Percentiles rank a stretch among this genome's conserved stretches.
These are phyloP conservation scores for Mrakiaceae sp. DNA, from an alignment of 1,284 basidiomycete genomes.

Conservation along the genomic window DNA sequence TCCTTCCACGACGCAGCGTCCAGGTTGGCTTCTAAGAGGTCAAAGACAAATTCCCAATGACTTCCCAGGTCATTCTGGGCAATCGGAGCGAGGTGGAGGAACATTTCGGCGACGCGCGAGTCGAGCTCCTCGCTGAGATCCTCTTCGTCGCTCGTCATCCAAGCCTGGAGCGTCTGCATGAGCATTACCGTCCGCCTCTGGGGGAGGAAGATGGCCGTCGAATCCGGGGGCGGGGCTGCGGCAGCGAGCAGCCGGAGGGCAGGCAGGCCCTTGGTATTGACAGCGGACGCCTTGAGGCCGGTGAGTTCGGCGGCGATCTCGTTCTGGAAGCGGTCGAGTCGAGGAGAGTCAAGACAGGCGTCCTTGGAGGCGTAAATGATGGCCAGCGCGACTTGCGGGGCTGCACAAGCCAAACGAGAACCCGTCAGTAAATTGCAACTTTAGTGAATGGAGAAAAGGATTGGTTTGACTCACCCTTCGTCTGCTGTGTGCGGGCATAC, in stretches of 20 bases:
- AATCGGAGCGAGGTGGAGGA: slow-evolving; percentile 69
- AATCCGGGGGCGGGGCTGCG: slow-evolving; percentile 63
- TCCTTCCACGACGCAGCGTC: slow-evolving; percentile 61
- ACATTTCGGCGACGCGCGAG: slow-evolving; percentile 61
- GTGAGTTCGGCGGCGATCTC: slow-evolving; percentile 71
- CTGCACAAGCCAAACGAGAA: slow-evolving; percentile 34
- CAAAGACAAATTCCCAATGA: slow-evolving; percentile 89
- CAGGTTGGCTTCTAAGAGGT: slow-evolving; percentile 75
- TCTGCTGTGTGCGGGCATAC: slow-evolving; percentile 52
- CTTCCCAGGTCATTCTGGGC: slow-evolving; percentile 74
- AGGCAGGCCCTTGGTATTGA: slow-evolving; percentile 56
- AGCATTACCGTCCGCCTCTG: slow-evolving; percentile 79
- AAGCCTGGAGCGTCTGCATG: slow-evolving; percentile 71
- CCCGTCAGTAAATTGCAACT: neutral
- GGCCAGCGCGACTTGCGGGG: slow-evolving; percentile 53
- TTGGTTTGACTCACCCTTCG: slow-evolving; percentile 40
- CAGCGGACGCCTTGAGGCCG: slow-evolving; percentile 52
- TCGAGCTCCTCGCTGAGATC: slow-evolving; percentile 61
- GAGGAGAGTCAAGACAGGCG: slow-evolving; percentile 54
- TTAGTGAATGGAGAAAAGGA: slow-evolving; percentile 13
- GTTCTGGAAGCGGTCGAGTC: slow-evolving; percentile 74
- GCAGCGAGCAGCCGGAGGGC: slow-evolving; percentile 61
- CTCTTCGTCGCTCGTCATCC: slow-evolving; percentile 69
- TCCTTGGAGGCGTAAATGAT: slow-evolving; percentile 53
- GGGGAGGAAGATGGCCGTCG: slow-evolving; percentile 73